Percentiles rank a stretch among this genome's conserved stretches.
These are phyloP conservation scores for Podospora australis DNA, from an alignment of 495 filamentous ascomycete genomes.

Conservation along the genomic window DNA sequence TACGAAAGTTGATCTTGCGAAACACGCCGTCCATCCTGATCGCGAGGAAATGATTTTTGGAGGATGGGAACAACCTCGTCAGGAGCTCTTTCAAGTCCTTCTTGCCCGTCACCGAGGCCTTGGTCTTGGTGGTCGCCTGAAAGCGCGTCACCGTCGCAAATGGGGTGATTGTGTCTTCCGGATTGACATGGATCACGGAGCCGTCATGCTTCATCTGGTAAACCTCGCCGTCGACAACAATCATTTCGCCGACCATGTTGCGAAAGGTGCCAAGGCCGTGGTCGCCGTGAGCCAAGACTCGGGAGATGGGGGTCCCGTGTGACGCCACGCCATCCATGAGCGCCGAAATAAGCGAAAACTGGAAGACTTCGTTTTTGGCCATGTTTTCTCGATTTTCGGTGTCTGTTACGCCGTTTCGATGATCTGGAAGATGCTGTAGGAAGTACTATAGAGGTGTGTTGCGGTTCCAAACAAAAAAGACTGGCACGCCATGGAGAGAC, in stretches of 20 bases:
- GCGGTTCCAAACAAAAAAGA: too few species aligned
- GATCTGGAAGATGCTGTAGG: too few species aligned
- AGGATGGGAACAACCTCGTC: slow-evolving; percentile 27
- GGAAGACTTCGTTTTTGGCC: slow-evolving; percentile 42
- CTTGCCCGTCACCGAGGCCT: slow-evolving; percentile 26
- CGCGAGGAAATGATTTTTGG: slow-evolving; percentile 34
- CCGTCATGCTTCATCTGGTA: slow-evolving; percentile 44
- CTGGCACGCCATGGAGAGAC: too few species aligned
- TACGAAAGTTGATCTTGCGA: slow-evolving; percentile 30
- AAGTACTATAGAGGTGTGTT: too few species aligned
- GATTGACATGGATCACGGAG: slow-evolving; percentile 21
- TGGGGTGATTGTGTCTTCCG: slow-evolving; percentile 25
- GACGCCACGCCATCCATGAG: slow-evolving; percentile 47
- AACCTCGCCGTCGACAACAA: slow-evolving; percentile 40
- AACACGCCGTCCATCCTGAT: slow-evolving; percentile 36
- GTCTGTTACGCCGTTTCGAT: too few species aligned
- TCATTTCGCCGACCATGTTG: slow-evolving; percentile 45
- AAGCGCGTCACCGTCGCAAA: slow-evolving; percentile 42
- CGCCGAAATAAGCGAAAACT: slow-evolving; percentile 45
- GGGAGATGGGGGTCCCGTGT: slow-evolving; percentile 30
- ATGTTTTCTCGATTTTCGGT: too few species aligned
- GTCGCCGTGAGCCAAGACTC: slow-evolving; percentile 38
- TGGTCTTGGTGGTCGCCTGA: slow-evolving; percentile 16
- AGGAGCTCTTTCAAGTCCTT: slow-evolving; percentile 30
- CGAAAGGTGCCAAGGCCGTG: slow-evolving; percentile 49